phyloP scores from a whole-genome alignment of 2,329 filamentous ascomycete species.

The Coniochaeta ligniaria region DNA sequence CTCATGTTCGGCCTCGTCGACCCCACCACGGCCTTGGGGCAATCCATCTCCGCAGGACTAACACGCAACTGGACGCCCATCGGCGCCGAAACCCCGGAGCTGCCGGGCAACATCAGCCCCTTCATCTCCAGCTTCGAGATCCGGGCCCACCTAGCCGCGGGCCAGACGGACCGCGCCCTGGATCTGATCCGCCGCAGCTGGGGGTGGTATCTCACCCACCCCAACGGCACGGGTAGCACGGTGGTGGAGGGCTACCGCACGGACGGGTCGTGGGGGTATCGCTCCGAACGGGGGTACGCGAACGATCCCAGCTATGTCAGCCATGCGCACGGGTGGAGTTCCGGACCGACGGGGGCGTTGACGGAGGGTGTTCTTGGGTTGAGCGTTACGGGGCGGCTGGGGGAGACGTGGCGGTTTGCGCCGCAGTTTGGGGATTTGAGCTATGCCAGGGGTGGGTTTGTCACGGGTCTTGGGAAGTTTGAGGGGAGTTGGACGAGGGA shows the following conservation, averaged over 20 bases:
- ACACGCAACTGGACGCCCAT: slow-evolving; percentile 47
- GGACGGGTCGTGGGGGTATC: slow-evolving; percentile 51
- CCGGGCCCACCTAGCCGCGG: slow-evolving; percentile 44
- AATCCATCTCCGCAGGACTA: slow-evolving; percentile 34
- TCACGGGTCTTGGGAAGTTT: neutral
- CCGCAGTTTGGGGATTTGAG: slow-evolving; percentile 9
- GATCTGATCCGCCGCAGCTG: slow-evolving; percentile 48
- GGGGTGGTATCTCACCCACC: slow-evolving; percentile 54
- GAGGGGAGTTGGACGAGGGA: slow-evolving; percentile 1
- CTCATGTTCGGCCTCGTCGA: slow-evolving; percentile 40
- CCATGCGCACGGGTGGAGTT: slow-evolving; percentile 44
- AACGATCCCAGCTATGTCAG: slow-evolving; percentile 38
- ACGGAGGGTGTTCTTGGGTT: slow-evolving; percentile 36
- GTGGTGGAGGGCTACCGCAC: slow-evolving; percentile 51
- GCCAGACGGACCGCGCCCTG: slow-evolving; percentile 41
- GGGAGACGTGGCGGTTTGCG: slow-evolving; percentile 8
- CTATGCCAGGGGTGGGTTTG: slow-evolving; percentile 8
- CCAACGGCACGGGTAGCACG: slow-evolving; percentile 50
- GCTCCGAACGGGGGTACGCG: slow-evolving; percentile 41
- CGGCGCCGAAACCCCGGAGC: slow-evolving; percentile 47
- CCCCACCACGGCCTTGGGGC: slow-evolving; percentile 21
- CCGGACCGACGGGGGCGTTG: slow-evolving; percentile 37
- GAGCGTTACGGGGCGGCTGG: slow-evolving; percentile 15
- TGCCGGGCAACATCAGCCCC: slow-evolving; percentile 49
- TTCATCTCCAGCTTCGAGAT: slow-evolving; percentile 55